These are phyloP conservation scores for Hydrangea macrophylla DNA, from an alignment of 148 eudicot species.

Conservation along the genomic window DNA sequence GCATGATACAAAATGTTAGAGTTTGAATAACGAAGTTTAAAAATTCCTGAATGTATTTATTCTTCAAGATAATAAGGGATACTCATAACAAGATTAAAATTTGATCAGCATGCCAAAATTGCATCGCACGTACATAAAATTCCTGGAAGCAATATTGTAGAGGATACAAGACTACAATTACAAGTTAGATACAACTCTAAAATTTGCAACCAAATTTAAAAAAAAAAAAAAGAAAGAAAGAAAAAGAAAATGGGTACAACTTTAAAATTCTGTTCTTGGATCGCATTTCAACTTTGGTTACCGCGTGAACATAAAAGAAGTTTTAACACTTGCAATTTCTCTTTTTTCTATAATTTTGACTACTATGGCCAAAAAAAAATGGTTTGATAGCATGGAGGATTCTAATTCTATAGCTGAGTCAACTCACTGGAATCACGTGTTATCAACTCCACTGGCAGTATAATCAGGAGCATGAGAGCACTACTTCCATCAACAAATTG, in stretches of 20 bases:
- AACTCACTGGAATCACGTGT: background rate
- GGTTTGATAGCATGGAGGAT: background rate
- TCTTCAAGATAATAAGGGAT: background rate
- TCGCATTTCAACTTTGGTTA: no score
- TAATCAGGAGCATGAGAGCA: background rate
- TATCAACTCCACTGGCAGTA: background rate
- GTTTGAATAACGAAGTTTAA: background rate
- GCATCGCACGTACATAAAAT: background rate
- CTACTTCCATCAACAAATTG: background rate
- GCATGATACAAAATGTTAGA: constrained; percentile 7
- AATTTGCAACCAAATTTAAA: no score
- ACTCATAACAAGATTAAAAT: background rate
- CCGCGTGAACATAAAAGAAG: no score
- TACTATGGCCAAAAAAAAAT: background rate
- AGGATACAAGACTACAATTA: background rate
- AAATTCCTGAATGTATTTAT: background rate
- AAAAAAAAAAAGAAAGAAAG: background rate
- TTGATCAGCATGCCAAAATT: background rate
- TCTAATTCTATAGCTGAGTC: background rate
- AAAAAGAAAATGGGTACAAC: no score
- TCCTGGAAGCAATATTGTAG: background rate
- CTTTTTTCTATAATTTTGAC: no score
- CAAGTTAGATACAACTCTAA: background rate
- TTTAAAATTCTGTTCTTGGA: no score
- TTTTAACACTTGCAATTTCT: no score